Evolutionary conservation across 2,329 filamentous ascomycete genomes (phyloP).

Genomic region (Pseudophaeomoniella oleicola): DNA sequence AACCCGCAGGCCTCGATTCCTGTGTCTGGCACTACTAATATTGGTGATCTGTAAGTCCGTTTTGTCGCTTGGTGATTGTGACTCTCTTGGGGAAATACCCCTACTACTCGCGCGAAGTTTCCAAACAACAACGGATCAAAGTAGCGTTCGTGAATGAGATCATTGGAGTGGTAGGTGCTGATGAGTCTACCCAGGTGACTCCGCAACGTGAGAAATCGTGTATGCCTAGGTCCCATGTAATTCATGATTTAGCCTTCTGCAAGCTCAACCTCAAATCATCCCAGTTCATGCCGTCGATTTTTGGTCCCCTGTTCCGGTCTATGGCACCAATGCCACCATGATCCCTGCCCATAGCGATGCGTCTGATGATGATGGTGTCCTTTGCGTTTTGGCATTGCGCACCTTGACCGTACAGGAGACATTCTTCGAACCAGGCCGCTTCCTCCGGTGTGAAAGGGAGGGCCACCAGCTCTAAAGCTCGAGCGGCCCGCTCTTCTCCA

Average conservation of each 20-base stretch:
- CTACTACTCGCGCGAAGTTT: no score
- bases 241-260: background rate
- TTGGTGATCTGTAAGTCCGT: no score
- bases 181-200: no score
- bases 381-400: constrained; percentile 49
- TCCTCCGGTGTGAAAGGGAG: constrained; percentile 58
- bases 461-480: constrained; percentile 55
- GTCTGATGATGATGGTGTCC: constrained; percentile 61
- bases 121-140: no score
- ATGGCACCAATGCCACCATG: constrained; percentile 20
- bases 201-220: no score
- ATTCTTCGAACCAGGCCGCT: constrained; percentile 60
- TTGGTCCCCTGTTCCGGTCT: constrained; percentile 23
- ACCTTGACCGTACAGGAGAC: constrained; percentile 49
- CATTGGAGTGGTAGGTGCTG: no score
- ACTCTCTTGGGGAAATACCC: no score
- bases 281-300: constrained; percentile 37
- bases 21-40: no score
- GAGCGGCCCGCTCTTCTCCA: constrained; percentile 31
- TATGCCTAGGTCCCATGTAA: no score
- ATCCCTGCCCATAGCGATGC: constrained; percentile 49
- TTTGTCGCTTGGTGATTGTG: no score
- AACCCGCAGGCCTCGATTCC: no score
- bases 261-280: constrained; percentile 22
- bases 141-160: no score